Conservation (phyloP, 306 rosid species). For the Vigna radiata region DNA sequence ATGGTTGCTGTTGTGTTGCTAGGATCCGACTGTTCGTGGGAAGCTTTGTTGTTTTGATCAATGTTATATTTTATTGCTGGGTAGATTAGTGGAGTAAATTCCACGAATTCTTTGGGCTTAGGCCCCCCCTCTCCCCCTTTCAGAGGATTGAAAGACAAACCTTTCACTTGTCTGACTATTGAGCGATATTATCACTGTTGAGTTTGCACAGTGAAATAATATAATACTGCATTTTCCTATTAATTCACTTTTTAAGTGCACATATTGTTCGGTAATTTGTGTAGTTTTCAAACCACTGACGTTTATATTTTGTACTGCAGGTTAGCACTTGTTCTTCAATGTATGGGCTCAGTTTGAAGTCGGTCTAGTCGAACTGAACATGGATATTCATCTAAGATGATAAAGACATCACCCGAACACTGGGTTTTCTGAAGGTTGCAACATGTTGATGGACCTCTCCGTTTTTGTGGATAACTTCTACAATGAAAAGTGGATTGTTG, state of each 20-base stretch:
- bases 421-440: conserved; percentile 57
- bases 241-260: neutral
- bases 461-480: conserved; percentile 49
- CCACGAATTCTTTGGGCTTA: conserved; percentile 12
- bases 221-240: conserved; percentile 8
- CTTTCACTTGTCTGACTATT: conserved; percentile 13
- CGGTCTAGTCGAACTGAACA: conserved; percentile 40
- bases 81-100: conserved; percentile 33
- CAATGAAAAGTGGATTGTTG: conserved; percentile 59
- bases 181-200: conserved; percentile 21
- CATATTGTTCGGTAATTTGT: neutral
- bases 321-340: conserved; percentile 42
- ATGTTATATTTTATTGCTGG: conserved; percentile 28
- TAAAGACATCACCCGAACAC: conserved; percentile 47
- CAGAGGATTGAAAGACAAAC: conserved; percentile 21
- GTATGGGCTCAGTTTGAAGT: conserved; percentile 41
- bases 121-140: neutral
- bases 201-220: conserved; percentile 35
- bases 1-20: conserved; percentile 23
- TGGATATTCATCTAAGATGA: conserved; percentile 44
- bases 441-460: conserved; percentile 57
- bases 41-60: conserved; percentile 23
- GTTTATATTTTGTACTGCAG: conserved; percentile 51
- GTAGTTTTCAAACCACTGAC: conserved; percentile 1
- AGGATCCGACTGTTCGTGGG: conserved; percentile 14